These are phyloP conservation scores for Hondaea fermentalgiana DNA, from an alignment of 108 stramenopile species.

Conservation along the genomic window DNA sequence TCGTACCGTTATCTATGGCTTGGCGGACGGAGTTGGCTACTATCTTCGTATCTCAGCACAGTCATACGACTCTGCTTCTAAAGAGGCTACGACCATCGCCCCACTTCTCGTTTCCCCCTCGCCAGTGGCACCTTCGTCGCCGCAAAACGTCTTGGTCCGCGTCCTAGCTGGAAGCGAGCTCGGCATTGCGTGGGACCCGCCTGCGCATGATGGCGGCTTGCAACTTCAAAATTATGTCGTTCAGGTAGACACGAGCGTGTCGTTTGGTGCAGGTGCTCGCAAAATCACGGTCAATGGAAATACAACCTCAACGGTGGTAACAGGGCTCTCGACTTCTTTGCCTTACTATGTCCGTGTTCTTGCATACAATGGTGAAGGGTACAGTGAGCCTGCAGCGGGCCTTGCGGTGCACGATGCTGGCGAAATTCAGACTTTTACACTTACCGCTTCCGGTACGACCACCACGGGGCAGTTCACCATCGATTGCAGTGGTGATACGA, in stretches of 20 bases:
- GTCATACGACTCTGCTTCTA: neutral
- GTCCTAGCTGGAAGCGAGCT: neutral
- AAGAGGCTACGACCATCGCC: neutral
- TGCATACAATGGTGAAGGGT: slow-evolving; percentile 21
- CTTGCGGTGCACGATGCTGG: neutral
- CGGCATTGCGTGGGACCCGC: neutral
- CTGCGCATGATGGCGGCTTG: neutral
- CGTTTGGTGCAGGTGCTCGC: neutral
- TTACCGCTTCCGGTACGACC: neutral
- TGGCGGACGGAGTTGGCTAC: neutral
- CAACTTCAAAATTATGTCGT: neutral
- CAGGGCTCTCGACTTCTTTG: neutral
- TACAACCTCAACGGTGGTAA: neutral
- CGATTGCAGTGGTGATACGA: slow-evolving; percentile 40
- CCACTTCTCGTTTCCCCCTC: neutral
- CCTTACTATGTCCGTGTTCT: slow-evolving; percentile 26
- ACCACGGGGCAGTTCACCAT: slow-evolving; percentile 48
- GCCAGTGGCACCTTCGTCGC: neutral
- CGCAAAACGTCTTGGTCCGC: neutral
- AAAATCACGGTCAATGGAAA: neutral
- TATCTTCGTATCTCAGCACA: neutral
- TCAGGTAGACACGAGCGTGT: neutral
- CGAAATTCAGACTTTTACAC: neutral
- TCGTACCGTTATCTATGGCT: neutral
- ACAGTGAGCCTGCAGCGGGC: neutral